Evolutionary conservation across 805 yeast species (phyloP), one percentile per base, ranked within the genome.

Genomic region (Saturnispora saitoi): DNA sequence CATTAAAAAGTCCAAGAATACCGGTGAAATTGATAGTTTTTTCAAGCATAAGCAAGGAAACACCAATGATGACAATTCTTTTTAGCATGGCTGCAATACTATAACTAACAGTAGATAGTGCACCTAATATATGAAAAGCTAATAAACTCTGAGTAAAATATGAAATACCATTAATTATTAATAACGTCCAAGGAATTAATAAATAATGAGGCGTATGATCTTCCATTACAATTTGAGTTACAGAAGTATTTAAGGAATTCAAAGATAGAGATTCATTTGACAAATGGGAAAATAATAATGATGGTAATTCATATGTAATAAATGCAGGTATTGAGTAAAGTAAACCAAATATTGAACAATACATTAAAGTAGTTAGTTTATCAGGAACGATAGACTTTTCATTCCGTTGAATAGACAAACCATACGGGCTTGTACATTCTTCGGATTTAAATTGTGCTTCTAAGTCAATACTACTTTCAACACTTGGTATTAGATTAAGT

Each of bases 51-150:
- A 83, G 50, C 69, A 90, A 85, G 57, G 95, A 86, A 1, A 83
- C 82, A 1, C 83, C 74, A 39, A 89, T 88, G 29, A 89, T 78
- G 1, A 86, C 84, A n/a, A 89, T 84, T 58, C 95, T 78, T 67
- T 89, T 89, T 78, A 89, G 76, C 77, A 89, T 76, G 39, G 86
- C 80, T 3, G 96, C 95, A 49, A 89, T 81, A 2, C 95, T 84
- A 65, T 87, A 89, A 3, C 93, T 78, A 11, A 89, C 81, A 0
- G 96, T 86, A 2, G 95, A 85, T 5, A 89, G 74, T 60, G 82
- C 76, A 19, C 95, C 93, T 41, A 89, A 67, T 30, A 89, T 70
- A 66, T 85, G 87, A 64, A 86, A 86, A 14, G 95, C 88, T 36
- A 89, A 71, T 61, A 88, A 68, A 37, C 90, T 83, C 66, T 89